Evolutionary conservation across 2,329 filamentous ascomycete species (phyloP).

Genomic region (Didymella pinodella): DNA sequence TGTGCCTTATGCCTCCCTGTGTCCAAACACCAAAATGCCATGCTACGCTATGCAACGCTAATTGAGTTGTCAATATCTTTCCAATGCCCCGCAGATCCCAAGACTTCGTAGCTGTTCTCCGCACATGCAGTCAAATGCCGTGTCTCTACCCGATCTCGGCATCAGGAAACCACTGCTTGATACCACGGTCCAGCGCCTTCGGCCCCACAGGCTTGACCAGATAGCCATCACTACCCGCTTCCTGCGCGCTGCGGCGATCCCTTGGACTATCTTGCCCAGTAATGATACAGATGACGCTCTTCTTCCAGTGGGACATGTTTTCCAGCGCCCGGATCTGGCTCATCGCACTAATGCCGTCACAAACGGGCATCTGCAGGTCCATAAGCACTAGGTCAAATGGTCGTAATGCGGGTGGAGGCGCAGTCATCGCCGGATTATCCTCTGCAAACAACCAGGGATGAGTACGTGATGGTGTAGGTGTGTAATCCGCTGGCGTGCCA

Average conservation of each 20-base stretch:
- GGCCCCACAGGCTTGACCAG: constrained; percentile 45
- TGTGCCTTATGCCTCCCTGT: not conserved
- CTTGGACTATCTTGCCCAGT: constrained; percentile 44
- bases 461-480: not conserved
- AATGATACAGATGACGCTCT: constrained; percentile 44
- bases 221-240: constrained; percentile 44
- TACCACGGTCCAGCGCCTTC: constrained; percentile 36
- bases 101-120: not conserved
- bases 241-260: constrained; percentile 35
- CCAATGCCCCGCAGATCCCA: not conserved
- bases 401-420: not conserved
- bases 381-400: constrained; percentile 51
- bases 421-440: not conserved
- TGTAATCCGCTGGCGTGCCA: not conserved
- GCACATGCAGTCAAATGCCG: not conserved
- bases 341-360: constrained; percentile 50
- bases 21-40: constrained; percentile 5
- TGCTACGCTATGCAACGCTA: constrained; percentile 12
- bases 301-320: constrained; percentile 29
- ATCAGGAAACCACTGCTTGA: constrained; percentile 34
- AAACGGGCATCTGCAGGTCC: constrained; percentile 54
- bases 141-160: constrained; percentile 17
- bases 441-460: not conserved
- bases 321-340: constrained; percentile 47
- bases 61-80: not conserved